These are phyloP conservation scores for Sarocladiaceae sp. DNA, from an alignment of 2,329 filamentous ascomycete genomes.

Conservation along the genomic window DNA sequence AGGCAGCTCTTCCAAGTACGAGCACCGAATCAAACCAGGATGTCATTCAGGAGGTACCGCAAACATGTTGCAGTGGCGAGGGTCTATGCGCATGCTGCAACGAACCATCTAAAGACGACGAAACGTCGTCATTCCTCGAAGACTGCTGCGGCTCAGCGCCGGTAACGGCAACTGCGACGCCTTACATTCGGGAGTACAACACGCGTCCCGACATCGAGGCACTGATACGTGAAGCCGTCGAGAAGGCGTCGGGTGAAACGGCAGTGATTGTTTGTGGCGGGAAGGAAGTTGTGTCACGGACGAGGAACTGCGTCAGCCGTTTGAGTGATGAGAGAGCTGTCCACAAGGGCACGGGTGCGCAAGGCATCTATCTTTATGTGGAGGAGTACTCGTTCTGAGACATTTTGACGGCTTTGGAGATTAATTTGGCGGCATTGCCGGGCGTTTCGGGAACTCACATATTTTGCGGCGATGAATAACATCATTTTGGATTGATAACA, in stretches of 20 bases:
- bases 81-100: neutral
- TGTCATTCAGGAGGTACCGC: neutral
- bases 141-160: neutral
- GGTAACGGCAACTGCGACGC: neutral
- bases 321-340: conserved; percentile 59
- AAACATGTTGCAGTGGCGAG: neutral
- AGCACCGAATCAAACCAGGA: neutral
- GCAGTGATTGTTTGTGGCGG: conserved; percentile 58
- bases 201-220: conserved; percentile 45
- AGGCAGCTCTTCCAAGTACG: neutral
- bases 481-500: neutral
- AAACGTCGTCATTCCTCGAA: neutral
- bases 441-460: neutral
- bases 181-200: conserved; percentile 37
- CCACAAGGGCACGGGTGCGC: conserved; percentile 60
- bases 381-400: conserved; percentile 54
- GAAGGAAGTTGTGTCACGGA: conserved; percentile 46
- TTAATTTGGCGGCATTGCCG: neutral
- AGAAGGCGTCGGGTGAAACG: conserved; percentile 57
- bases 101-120: neutral
- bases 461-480: neutral
- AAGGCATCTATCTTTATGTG: conserved; percentile 57
- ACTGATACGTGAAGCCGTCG: conserved; percentile 50
- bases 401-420: neutral
- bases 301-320: conserved; percentile 50